A percentile compares a stretch with the other conserved stretches of the same genome.
Evolutionary conservation across 768 basidiomycete species (phyloP).

Genomic region (Roridomyces roridus): DNA sequence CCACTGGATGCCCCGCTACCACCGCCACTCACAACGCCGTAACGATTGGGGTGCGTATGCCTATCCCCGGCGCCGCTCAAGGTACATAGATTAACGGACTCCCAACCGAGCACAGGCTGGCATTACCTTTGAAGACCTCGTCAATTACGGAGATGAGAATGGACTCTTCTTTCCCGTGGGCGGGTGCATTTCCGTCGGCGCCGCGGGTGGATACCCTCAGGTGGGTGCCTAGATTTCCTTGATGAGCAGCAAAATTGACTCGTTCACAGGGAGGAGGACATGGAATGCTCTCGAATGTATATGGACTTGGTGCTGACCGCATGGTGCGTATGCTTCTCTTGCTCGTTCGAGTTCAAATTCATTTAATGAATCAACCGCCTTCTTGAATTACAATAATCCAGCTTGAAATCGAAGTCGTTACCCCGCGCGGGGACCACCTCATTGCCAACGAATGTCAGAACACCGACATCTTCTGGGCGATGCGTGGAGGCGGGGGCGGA

Average conservation of each 20-base stretch:
- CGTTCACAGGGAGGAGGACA: conserved; percentile 1
- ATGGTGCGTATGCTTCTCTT: too few relatives aligned
- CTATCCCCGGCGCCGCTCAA: background rate
- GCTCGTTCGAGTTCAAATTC: too few relatives aligned
- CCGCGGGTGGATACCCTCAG: conserved; percentile 16
- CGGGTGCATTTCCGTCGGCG: too few relatives aligned
- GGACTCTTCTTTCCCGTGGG: too few relatives aligned
- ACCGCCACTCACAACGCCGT: background rate
- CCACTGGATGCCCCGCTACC: background rate
- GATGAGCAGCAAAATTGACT: too few relatives aligned
- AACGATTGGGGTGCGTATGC: background rate
- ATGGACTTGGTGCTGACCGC: background rate
- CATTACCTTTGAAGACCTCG: conserved; percentile 20
- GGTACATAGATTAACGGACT: background rate
- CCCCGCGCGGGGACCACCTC: conserved; percentile 39
- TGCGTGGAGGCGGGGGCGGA: conserved; percentile 32
- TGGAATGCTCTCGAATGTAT: background rate
- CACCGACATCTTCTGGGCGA: conserved; percentile 43
- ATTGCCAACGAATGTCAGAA: conserved; percentile 41
- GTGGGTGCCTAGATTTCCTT: background rate
- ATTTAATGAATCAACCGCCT: too few relatives aligned
- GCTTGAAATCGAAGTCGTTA: conserved; percentile 43
- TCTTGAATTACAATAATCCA: background rate
- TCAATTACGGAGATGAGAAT: too few relatives aligned
- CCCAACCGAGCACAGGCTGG: conserved; percentile 17